These are phyloP conservation scores for Colletotrichum tabaci DNA, from an alignment of 2,329 filamentous ascomycete genomes.

Conservation along the genomic window DNA sequence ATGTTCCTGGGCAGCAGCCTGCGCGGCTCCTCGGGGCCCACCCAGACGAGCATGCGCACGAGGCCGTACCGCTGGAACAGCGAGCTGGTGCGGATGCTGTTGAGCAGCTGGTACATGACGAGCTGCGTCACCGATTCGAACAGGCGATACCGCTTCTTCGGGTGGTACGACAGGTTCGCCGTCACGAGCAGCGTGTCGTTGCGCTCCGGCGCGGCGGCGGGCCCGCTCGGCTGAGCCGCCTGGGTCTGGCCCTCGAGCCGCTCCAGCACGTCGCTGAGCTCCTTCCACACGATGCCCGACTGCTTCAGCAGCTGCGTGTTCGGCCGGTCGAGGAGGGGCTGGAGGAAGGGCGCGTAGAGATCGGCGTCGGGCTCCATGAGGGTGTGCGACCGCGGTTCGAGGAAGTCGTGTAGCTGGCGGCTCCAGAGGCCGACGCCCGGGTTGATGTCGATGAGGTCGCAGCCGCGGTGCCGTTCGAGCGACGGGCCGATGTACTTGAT, in stretches of 20 bases:
- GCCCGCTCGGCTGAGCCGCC: slow-evolving; percentile 49
- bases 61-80: slow-evolving; percentile 83
- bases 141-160: slow-evolving; percentile 63
- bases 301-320: slow-evolving; percentile 67
- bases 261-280: slow-evolving; percentile 69
- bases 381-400: slow-evolving; percentile 86
- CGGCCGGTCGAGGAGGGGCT: slow-evolving; percentile 70
- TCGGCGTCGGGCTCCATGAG: slow-evolving; percentile 80
- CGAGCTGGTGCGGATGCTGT: slow-evolving; percentile 68
- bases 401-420: slow-evolving; percentile 77
- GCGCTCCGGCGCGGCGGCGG: slow-evolving; percentile 60
- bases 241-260: slow-evolving; percentile 70
- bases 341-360: slow-evolving; percentile 73
- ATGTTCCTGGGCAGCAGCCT: slow-evolving; percentile 73
- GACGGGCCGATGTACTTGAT: slow-evolving; percentile 78
- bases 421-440: slow-evolving; percentile 88
- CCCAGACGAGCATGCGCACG: slow-evolving; percentile 84
- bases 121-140: slow-evolving; percentile 72
- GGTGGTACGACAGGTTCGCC: slow-evolving; percentile 74
- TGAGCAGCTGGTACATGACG: slow-evolving; percentile 74
- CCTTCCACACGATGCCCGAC: slow-evolving; percentile 72
- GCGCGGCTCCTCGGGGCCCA: slow-evolving; percentile 72
- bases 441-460: slow-evolving; percentile 90
- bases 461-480: slow-evolving; percentile 79
- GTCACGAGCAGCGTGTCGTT: slow-evolving; percentile 84